phyloP scores from a whole-genome alignment of 2,329 filamentous ascomycete genomes.

The Teratosphaeria destructans region DNA sequence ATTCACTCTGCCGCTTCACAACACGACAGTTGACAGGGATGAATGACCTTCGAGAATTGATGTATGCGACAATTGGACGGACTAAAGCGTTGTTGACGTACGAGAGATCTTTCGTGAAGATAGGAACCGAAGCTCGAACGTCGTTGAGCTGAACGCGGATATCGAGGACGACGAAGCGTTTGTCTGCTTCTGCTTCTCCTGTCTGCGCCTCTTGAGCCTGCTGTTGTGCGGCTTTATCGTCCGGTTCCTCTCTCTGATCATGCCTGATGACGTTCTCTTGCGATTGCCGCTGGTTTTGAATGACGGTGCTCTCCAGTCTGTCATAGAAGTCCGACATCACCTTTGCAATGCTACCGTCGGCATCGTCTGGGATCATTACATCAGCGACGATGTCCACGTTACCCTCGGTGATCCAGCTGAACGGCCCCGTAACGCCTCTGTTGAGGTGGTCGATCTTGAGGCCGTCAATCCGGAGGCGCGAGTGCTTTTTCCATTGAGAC shows the following conservation, averaged over 20 bases:
- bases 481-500: conserved; percentile 90
- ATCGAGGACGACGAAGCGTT: conserved; percentile 80
- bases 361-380: conserved; percentile 83
- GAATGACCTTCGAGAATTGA: conserved; percentile 76
- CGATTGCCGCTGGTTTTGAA: conserved; percentile 20
- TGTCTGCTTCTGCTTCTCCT: conserved; percentile 37
- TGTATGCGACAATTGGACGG: conserved; percentile 93
- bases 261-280: conserved; percentile 13
- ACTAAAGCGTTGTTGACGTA: conserved; percentile 96
- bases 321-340: conserved; percentile 98
- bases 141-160: conserved; percentile 91
- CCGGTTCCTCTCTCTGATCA: background rate
- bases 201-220: background rate
- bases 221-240: background rate
- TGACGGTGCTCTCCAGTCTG: conserved; percentile 84
- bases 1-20: conserved; percentile 78
- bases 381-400: conserved; percentile 95
- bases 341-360: conserved; percentile 79
- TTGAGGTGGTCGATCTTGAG: conserved; percentile 95
- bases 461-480: conserved; percentile 80
- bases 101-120: conserved; percentile 84
- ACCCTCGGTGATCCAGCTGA: conserved; percentile 96
- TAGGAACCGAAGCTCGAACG: conserved; percentile 80
- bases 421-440: conserved; percentile 80
- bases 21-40: conserved; percentile 93